phyloP scores from a whole-genome alignment of 345 rosid genomes.

The Acer negundo region DNA sequence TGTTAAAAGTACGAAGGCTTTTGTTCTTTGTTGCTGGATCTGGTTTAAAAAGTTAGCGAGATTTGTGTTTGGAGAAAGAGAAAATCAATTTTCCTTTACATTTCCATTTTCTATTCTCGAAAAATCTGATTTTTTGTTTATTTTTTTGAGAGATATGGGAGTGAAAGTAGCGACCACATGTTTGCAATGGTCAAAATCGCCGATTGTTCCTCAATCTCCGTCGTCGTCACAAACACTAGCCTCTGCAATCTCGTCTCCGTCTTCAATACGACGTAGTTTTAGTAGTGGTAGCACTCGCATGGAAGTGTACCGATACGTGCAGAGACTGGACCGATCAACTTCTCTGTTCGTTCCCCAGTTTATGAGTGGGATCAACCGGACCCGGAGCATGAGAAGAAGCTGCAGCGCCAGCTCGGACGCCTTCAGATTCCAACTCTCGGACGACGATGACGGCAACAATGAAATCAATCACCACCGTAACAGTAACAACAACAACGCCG shows the following conservation, averaged over 20 bases:
- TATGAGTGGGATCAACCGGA: slow-evolving; percentile 34
- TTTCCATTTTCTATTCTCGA: neutral
- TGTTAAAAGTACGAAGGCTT: slow-evolving; percentile 14
- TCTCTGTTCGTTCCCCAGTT: slow-evolving; percentile 43
- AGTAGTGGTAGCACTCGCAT: slow-evolving; percentile 27
- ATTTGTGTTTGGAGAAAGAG: slow-evolving; percentile 9
- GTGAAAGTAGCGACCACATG: slow-evolving; percentile 57
- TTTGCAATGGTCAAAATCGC: slow-evolving; percentile 62
- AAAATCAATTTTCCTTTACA: neutral
- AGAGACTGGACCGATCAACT: slow-evolving; percentile 45
- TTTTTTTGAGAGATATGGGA: slow-evolving; percentile 43
- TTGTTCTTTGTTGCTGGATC: slow-evolving; percentile 6
- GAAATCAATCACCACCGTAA: neutral
- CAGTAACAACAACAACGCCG: neutral
- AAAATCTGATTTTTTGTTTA: neutral
- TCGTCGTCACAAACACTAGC: slow-evolving; percentile 65
- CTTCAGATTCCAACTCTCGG: slow-evolving; percentile 55
- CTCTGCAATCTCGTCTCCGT: slow-evolving; percentile 58
- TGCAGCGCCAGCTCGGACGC: slow-evolving; percentile 62
- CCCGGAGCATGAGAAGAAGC: slow-evolving; percentile 39
- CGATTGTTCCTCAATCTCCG: slow-evolving; percentile 49
- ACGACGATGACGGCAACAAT: slow-evolving; percentile 23
- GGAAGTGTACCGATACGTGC: slow-evolving; percentile 36
- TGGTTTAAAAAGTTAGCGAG: neutral
- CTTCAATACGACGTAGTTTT: slow-evolving; percentile 43